A percentile compares a stretch with the other conserved stretches of the same genome.
phyloP scores from a whole-genome alignment of 2,329 filamentous ascomycete genomes.

The Plectosphaerella sp. region DNA sequence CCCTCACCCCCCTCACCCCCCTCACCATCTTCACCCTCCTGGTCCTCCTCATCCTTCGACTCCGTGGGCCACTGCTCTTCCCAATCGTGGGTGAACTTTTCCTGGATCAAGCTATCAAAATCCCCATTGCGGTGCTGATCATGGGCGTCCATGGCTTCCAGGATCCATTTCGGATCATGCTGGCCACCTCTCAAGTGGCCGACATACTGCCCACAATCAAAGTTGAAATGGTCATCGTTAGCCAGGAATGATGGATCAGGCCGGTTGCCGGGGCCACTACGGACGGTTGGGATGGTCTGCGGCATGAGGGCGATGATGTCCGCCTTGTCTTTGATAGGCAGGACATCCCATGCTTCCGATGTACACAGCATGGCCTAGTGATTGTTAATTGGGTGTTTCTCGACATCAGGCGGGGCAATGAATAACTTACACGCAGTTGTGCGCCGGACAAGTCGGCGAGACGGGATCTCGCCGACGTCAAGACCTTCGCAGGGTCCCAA shows the following conservation, averaged over 20 bases:
- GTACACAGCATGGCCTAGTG: conserved; percentile 28
- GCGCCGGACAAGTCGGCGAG: conserved; percentile 20
- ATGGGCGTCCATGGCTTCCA: conserved; percentile 47
- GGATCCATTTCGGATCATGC: conserved; percentile 50
- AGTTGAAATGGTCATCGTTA: conserved; percentile 46
- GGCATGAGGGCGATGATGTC: conserved; percentile 35
- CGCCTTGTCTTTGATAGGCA: conserved; percentile 24
- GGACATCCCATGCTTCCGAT: conserved; percentile 31
- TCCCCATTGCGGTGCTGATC: conserved; percentile 41
- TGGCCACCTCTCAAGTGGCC: conserved; percentile 42
- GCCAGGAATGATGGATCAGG: conserved; percentile 36
- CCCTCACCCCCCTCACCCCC: not conserved
- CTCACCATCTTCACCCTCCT: not conserved
- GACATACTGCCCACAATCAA: conserved; percentile 41
- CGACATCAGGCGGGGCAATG: not conserved
- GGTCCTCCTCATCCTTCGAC: not conserved
- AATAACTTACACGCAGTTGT: conserved; percentile 27
- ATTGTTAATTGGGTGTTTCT: not conserved
- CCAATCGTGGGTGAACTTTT: conserved; percentile 45
- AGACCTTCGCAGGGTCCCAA: conserved; percentile 29
- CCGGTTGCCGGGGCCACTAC: conserved; percentile 24
- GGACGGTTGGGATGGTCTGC: conserved; percentile 27
- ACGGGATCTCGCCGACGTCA: conserved; percentile 31
- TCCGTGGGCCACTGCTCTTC: conserved; percentile 33
- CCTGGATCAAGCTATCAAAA: conserved; percentile 42